Evolutionary conservation across 2,329 filamentous ascomycete species (phyloP).

Genomic region (Fusarium sp.): DNA sequence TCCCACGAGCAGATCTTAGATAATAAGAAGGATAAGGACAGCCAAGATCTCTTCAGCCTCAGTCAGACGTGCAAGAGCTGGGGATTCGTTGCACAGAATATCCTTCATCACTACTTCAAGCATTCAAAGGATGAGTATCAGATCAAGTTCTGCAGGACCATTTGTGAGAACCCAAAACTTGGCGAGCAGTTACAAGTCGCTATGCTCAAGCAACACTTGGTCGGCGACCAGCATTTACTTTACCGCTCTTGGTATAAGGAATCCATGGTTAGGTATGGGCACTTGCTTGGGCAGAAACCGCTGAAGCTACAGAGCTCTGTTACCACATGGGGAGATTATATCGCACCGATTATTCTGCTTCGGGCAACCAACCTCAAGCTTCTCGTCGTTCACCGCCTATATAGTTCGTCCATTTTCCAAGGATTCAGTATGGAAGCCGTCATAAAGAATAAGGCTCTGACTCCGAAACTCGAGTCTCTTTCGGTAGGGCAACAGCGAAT

Average conservation of each 20-base stretch:
- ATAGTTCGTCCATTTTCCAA: background rate
- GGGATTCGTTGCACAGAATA: background rate
- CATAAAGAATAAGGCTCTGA: background rate
- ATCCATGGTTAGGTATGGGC: background rate
- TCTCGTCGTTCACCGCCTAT: background rate
- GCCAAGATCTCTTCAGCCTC: background rate
- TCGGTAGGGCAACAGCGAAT: background rate
- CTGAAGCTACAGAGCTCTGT: background rate
- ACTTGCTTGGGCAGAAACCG: background rate
- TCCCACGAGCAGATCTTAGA: background rate
- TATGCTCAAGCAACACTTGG: background rate
- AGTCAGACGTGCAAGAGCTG: background rate
- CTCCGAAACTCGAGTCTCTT: background rate
- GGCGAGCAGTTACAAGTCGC: background rate
- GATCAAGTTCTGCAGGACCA: background rate
- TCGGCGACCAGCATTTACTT: too few species aligned
- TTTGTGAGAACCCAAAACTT: background rate
- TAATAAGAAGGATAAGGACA: background rate
- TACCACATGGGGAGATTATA: background rate
- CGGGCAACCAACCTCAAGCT: background rate
- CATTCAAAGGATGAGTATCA: background rate
- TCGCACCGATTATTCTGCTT: background rate
- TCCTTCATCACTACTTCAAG: conserved; percentile 21
- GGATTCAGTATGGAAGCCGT: background rate
- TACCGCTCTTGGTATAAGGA: background rate